Evolutionary conservation across 192 early-diverging fungal species (phyloP).

Genomic region (Hyaloraphidium curvatum): DNA sequence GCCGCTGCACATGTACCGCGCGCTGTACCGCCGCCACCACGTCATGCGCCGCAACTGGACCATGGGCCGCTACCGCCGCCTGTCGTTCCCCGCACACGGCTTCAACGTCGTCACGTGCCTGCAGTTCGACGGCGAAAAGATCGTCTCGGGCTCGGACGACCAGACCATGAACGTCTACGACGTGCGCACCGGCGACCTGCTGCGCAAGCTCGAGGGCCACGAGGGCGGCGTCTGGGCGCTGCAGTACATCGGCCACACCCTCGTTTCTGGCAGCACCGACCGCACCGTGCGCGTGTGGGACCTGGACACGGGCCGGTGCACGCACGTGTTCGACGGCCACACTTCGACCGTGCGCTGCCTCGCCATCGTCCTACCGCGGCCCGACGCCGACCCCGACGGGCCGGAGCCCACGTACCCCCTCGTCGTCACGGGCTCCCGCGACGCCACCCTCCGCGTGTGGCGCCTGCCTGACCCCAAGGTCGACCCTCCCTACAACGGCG

Average conservation of each 20-base stretch:
- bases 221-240: conserved; percentile 97
- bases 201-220: conserved; percentile 57
- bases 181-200: conserved; percentile 52
- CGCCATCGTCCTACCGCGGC: conserved; percentile 50
- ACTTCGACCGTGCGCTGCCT: conserved; percentile 87
- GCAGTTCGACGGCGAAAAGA: conserved; percentile 90
- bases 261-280: conserved; percentile 91
- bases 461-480: conserved; percentile 54
- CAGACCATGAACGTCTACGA: conserved; percentile 86
- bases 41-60: conserved; percentile 70
- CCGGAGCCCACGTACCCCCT: conserved; percentile 39
- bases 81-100: conserved; percentile 63
- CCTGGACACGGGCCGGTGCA: conserved; percentile 69
- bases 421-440: conserved; percentile 88
- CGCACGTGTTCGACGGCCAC: conserved; percentile 87
- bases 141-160: conserved; percentile 85
- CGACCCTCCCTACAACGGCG: conserved; percentile 21
- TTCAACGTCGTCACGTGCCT: conserved; percentile 82
- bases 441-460: conserved; percentile 89
- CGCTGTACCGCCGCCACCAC: conserved; percentile 57
- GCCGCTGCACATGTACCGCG: conserved; percentile 47
- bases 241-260: conserved; percentile 66
- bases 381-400: neutral
- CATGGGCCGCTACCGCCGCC: conserved; percentile 46
- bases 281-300: conserved; percentile 94